Evolutionary conservation across 2,329 filamentous ascomycete species (phyloP).

Genomic region (Cladorrhinum sp.): DNA sequence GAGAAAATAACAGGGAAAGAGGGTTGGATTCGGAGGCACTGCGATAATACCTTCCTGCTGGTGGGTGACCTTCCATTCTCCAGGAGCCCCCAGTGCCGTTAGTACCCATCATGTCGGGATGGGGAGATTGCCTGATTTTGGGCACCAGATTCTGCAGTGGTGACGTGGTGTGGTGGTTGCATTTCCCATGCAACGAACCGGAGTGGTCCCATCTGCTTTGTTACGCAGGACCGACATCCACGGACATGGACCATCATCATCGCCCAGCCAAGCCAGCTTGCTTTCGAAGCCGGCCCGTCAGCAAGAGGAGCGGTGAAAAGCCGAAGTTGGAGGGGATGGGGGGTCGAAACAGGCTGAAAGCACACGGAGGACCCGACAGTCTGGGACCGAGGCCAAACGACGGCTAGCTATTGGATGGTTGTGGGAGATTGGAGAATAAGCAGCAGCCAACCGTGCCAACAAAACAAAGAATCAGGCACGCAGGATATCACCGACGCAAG

Average conservation of each 20-base stretch:
- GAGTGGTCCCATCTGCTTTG: constrained; percentile 6
- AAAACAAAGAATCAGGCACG: not conserved
- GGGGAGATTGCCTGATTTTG: constrained; percentile 3
- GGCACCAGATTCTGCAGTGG: not conserved
- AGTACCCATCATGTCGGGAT: not conserved
- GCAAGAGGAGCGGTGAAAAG: constrained; percentile 10
- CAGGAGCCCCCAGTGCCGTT: not conserved
- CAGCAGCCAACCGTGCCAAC: not conserved
- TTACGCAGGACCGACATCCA: not conserved
- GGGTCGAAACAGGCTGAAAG: constrained; percentile 9
- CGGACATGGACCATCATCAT: not conserved
- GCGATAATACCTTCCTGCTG: not conserved
- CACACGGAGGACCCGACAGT: constrained; percentile 22
- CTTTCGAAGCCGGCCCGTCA: not conserved
- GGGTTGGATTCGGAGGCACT: not conserved
- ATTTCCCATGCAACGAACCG: not conserved
- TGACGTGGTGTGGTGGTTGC: constrained; percentile 1
- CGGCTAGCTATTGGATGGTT: constrained; percentile 3
- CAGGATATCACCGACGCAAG: not conserved
- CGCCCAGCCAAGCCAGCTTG: not conserved
- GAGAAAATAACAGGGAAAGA: not conserved
- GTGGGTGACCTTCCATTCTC: not conserved
- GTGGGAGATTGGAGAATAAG: constrained; percentile 1
- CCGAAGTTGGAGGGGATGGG: not conserved
- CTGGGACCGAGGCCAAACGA: constrained; percentile 17